phyloP scores from a whole-genome alignment of 805 yeast species.

The Scheffersomyces amazonensis region DNA sequence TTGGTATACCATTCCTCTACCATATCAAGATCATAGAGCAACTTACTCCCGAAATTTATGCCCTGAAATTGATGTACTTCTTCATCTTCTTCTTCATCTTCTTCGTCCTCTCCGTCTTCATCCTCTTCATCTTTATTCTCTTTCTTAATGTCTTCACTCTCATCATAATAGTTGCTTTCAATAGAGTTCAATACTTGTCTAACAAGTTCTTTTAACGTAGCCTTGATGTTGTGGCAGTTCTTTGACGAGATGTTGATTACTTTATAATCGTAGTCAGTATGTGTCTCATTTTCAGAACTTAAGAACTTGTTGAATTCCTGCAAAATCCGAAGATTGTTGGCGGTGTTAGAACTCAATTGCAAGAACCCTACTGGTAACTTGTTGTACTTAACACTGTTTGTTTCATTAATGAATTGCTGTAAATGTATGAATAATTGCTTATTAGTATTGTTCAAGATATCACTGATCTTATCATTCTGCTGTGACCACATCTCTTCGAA shows the following conservation, averaged over 20 bases:
- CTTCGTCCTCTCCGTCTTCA: constrained; percentile 13
- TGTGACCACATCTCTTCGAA: constrained; percentile 25
- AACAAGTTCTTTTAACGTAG: constrained; percentile 30
- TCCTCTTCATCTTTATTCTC: constrained; percentile 12
- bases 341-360: constrained; percentile 37
- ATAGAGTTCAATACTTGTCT: constrained; percentile 22
- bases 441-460: constrained; percentile 31
- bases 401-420: constrained; percentile 16
- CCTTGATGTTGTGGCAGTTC: constrained; percentile 28
- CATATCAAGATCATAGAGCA: constrained; percentile 35
- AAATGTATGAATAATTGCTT: constrained; percentile 25
- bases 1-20: constrained; percentile 28
- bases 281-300: neutral
- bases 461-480: constrained; percentile 24
- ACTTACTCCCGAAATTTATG: constrained; percentile 14
- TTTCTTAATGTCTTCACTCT: constrained; percentile 9
- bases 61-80: constrained; percentile 7
- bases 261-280: constrained; percentile 12
- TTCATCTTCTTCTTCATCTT: constrained; percentile 11
- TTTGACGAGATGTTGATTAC: constrained; percentile 28
- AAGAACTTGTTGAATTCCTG: constrained; percentile 28
- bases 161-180: too few relatives aligned
- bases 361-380: constrained; percentile 32
- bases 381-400: neutral
- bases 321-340: constrained; percentile 37